Percentiles rank a stretch among this genome's conserved stretches.
phyloP scores from a whole-genome alignment of 2,329 filamentous ascomycete species.

The Dothistroma pini region DNA sequence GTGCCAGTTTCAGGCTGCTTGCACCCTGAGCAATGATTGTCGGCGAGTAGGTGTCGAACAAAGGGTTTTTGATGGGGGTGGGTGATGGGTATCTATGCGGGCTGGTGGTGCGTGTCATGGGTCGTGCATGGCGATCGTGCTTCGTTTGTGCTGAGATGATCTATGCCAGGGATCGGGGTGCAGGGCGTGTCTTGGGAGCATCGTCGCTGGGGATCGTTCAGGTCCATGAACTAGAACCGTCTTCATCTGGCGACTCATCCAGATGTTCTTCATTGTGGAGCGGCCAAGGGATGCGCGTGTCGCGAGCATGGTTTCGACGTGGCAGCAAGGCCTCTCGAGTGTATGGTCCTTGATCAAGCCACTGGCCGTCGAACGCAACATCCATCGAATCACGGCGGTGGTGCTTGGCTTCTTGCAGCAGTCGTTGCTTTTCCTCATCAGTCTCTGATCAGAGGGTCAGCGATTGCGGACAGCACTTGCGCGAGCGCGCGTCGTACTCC shows the following conservation, averaged over 20 bases:
- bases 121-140: slow-evolving; percentile 7
- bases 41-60: slow-evolving; percentile 4
- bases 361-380: not conserved
- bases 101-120: slow-evolving; percentile 5
- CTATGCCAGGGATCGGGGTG: not conserved
- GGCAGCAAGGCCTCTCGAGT: no score
- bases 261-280: no score
- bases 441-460: not conserved
- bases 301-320: no score
- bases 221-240: not conserved
- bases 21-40: not conserved
- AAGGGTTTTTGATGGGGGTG: slow-evolving; percentile 7
- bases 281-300: no score
- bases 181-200: not conserved
- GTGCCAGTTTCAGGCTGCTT: not conserved
- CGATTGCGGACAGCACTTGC: not conserved
- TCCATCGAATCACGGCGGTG: not conserved
- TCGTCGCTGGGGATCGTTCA: not conserved
- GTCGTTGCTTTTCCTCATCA: not conserved
- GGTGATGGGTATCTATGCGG: slow-evolving; percentile 19
- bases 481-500: not conserved
- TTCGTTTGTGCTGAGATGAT: not conserved
- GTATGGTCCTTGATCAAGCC: no score
- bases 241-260: no score
- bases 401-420: not conserved